Evolutionary conservation across 2,329 filamentous ascomycete genomes (phyloP).

Genomic region (Phaeosphaeriaceae sp.): DNA sequence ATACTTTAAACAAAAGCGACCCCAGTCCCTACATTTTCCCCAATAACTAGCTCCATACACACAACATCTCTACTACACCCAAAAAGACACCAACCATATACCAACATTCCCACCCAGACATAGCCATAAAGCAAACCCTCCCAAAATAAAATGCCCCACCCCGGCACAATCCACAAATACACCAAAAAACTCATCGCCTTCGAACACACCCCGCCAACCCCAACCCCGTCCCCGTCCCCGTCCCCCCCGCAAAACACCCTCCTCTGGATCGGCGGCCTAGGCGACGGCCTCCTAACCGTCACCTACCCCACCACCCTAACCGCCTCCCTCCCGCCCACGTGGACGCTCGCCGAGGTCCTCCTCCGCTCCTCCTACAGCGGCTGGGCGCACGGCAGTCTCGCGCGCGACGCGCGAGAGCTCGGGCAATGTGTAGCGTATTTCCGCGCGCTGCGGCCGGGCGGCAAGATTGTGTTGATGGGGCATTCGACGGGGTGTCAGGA

Average conservation of each 20-base stretch:
- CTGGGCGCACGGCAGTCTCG: slow-evolving; percentile 62
- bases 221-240: slow-evolving; percentile 24
- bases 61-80: no score
- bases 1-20: no score
- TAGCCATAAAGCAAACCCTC: no score
- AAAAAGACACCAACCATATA: not conserved
- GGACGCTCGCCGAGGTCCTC: slow-evolving; percentile 60
- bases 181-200: slow-evolving; percentile 52
- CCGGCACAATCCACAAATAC: slow-evolving; percentile 53
- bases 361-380: slow-evolving; percentile 61
- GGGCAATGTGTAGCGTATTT: slow-evolving; percentile 60
- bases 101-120: no score
- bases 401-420: slow-evolving; percentile 62
- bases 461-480: slow-evolving; percentile 70
- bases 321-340: slow-evolving; percentile 55
- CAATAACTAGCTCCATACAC: no score
- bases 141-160: slow-evolving; percentile 34
- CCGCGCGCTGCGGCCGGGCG: slow-evolving; percentile 46
- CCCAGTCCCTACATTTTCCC: no score
- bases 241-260: slow-evolving; percentile 68
- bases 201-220: slow-evolving; percentile 48
- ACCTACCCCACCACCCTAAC: slow-evolving; percentile 62
- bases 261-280: slow-evolving; percentile 73
- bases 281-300: slow-evolving; percentile 71
- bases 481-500: slow-evolving; percentile 74